Evolutionary conservation across 1,284 basidiomycete genomes (phyloP), one percentile per base, ranked within the genome.

Genomic region (Ceratobasidium papillatum): DNA sequence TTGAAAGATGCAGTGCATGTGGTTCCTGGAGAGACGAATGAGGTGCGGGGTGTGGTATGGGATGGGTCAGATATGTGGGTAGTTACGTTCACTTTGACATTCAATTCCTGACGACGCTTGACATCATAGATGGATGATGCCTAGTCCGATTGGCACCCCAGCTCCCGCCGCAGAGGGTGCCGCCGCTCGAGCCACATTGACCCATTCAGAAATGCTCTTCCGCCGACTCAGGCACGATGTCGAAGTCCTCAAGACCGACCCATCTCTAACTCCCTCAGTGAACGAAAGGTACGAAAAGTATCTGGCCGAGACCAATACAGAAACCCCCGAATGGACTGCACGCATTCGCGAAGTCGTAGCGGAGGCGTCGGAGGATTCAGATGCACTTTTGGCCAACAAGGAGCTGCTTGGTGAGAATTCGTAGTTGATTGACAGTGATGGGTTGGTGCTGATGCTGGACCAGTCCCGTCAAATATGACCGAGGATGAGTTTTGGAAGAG

Each of bases 1-100:
- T 82, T 95, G 38, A 89, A 89, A 74, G 94, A 95, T 64, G 94
- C 94, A 12, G 93, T 98, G 78, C 94, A 94, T 80, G 91, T 98
- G 65, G 85, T 98, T 9, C 95, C 95, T 0, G 95, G 95, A 0
- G 90, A 92, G 52, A 77, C 79, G 2, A 79, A 80, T 8, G 81
- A 84, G 8, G 34, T n/a, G 8, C 58, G 49, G 9, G 86, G 85
- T 1, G 79, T 91, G 43, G 80, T 89, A 59, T 94, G 93, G 92
- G 93, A 95, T 81, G 93, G 93, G 0, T 84, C 89, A n/a, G 93
- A 95, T 80, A 87, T 94, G 79, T 95, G 93, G 27, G 69, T 52
- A 34, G 19, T 17, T 12, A 1, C 14, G 19, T 88, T 78, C 91
- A 58, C 89, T 90, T 43, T 84, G 84, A 74, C n/a, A 4, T 19